phyloP scores from a whole-genome alignment of 2,329 filamentous ascomycete species.

The Parastagonospora avenae region DNA sequence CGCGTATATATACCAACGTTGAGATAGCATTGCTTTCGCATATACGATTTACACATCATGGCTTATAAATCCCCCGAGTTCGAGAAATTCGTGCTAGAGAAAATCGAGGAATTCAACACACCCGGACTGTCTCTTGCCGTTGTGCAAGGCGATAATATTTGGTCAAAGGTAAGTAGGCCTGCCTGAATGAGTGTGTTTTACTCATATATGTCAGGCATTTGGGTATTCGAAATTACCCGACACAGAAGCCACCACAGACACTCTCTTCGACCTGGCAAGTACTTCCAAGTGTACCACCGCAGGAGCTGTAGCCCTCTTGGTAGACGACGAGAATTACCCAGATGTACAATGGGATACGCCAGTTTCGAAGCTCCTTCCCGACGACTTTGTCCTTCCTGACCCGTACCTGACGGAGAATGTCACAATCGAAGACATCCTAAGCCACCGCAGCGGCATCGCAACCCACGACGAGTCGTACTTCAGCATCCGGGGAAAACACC shows the following conservation, averaged over 20 bases:
- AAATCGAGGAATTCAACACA: conserved; percentile 52
- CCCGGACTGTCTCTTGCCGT: conserved; percentile 58
- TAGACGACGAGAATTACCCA: conserved; percentile 49
- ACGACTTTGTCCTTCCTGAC: conserved; percentile 59
- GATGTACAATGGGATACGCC: conserved; percentile 55
- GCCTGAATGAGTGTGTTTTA: neutral
- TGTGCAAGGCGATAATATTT: conserved; percentile 52
- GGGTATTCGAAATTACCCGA: conserved; percentile 41
- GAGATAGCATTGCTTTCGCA: no score
- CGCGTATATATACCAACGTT: no score
- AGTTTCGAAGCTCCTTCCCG: conserved; percentile 54
- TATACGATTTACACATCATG: neutral
- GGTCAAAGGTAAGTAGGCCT: conserved; percentile 38
- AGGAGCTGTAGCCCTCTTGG: conserved; percentile 57
- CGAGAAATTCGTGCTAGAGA: conserved; percentile 25
- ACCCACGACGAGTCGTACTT: conserved; percentile 19
- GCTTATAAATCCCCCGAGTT: conserved; percentile 7
- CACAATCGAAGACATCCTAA: conserved; percentile 61
- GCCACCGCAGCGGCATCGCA: conserved; percentile 60
- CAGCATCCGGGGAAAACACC: conserved; percentile 8
- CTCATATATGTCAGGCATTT: conserved; percentile 34
- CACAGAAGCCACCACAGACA: conserved; percentile 40
- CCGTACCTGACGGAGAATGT: conserved; percentile 55
- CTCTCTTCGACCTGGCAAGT: conserved; percentile 61
- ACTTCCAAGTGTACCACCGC: conserved; percentile 63